These are phyloP conservation scores for Moniliophthora roreri DNA, from an alignment of 1,284 basidiomycete genomes.

Conservation along the genomic window DNA sequence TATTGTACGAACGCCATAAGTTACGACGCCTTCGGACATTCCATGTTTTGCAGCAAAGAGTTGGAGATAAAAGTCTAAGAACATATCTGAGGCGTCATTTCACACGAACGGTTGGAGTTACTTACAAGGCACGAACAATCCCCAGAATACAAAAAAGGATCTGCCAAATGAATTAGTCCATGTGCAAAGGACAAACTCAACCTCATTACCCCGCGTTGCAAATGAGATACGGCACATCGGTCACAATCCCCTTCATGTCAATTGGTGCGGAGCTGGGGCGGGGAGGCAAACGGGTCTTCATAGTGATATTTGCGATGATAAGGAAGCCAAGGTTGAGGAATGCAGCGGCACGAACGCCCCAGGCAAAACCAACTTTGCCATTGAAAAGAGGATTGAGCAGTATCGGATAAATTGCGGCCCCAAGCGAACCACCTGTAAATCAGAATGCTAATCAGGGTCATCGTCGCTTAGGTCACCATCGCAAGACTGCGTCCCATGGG, in stretches of 20 bases:
- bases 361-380: slow-evolving; percentile 27
- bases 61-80: slow-evolving; percentile 43
- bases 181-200: not conserved
- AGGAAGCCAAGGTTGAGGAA: slow-evolving; percentile 20
- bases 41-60: slow-evolving; percentile 37
- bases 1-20: slow-evolving; percentile 26
- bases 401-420: slow-evolving; percentile 35
- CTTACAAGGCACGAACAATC: slow-evolving; percentile 19
- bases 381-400: slow-evolving; percentile 36
- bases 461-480: not conserved
- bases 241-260: slow-evolving; percentile 15
- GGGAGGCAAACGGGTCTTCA: slow-evolving; percentile 22
- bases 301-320: slow-evolving; percentile 23
- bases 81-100: not conserved
- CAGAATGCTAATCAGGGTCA: not conserved
- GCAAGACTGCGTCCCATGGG: not conserved
- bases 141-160: slow-evolving; percentile 20
- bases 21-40: slow-evolving; percentile 32
- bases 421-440: slow-evolving; percentile 23
- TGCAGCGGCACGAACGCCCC: slow-evolving; percentile 24
- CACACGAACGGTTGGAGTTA: not conserved
- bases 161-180: slow-evolving; percentile 2
- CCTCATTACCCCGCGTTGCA: slow-evolving; percentile 13
- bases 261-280: slow-evolving; percentile 9
- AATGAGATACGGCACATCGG: slow-evolving; percentile 20